A percentile compares a stretch with the other conserved stretches of the same genome.
Evolutionary conservation across 2,329 filamentous ascomycete genomes (phyloP).

Genomic region (Cadophora luteo-olivacea): DNA sequence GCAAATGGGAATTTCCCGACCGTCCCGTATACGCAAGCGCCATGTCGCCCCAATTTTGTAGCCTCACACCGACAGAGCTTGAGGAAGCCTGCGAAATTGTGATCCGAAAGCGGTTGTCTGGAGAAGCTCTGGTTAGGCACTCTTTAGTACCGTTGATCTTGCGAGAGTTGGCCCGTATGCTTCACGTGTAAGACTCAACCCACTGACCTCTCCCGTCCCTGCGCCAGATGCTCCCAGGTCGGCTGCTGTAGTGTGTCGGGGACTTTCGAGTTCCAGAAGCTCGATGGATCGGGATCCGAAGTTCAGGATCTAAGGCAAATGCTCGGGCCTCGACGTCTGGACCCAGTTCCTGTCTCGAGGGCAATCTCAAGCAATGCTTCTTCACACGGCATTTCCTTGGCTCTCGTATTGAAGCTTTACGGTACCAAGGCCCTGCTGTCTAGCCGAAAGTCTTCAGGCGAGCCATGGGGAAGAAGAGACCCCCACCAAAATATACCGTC

Average conservation of each 20-base stretch:
- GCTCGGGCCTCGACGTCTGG: neutral
- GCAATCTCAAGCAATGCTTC: neutral
- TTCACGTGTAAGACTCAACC: too few species aligned
- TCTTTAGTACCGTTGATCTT: neutral
- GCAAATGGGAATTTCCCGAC: neutral
- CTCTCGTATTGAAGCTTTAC: neutral
- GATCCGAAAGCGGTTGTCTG: neutral
- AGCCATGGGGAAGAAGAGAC: neutral
- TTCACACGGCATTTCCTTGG: neutral
- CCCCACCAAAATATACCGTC: neutral
- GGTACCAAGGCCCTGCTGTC: neutral
- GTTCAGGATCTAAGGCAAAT: neutral
- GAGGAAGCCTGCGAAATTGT: neutral
- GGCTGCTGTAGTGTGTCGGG: neutral
- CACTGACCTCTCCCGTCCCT: too few species aligned
- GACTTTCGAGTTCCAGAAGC: neutral
- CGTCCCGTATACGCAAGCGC: neutral
- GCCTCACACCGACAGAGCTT: neutral
- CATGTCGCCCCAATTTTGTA: neutral
- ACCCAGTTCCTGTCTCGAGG: neutral
- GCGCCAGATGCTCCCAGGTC: neutral
- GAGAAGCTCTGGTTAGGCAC: neutral
- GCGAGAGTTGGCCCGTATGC: neutral
- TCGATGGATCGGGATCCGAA: too few species aligned
- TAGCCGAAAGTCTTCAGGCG: neutral